Conservation (phyloP, 306 rosid genomes). For the Purshia tridentata region DNA sequence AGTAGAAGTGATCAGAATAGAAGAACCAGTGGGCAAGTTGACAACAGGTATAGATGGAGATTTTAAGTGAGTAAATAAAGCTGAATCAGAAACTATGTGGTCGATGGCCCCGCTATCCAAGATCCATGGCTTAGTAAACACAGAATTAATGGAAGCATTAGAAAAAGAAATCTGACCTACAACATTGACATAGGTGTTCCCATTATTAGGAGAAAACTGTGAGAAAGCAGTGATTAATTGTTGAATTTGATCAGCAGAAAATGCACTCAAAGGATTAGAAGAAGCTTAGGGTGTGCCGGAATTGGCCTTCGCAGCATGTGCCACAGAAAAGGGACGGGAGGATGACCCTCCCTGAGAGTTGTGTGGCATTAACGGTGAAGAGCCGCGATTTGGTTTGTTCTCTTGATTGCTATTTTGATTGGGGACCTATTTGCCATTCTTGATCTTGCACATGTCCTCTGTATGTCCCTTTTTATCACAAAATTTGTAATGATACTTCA, state of each 20-base stretch:
- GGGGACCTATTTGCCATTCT: not conserved
- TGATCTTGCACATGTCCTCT: not conserved
- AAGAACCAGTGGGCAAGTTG: constrained; percentile 11
- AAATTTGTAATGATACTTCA: not conserved
- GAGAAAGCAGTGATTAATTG: too few relatives aligned
- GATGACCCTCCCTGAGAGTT: too few relatives aligned
- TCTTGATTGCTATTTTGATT: not conserved
- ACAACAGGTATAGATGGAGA: not conserved
- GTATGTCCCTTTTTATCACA: not conserved
- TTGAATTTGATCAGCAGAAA: too few relatives aligned
- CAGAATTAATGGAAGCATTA: constrained; percentile 3
- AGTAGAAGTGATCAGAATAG: not conserved
- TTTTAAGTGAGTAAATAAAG: not conserved
- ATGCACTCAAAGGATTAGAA: too few relatives aligned
- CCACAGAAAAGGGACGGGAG: too few relatives aligned
- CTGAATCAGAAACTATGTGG: constrained; percentile 10
- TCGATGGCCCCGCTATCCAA: not conserved
- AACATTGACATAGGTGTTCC: too few relatives aligned
- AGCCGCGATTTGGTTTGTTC: too few relatives aligned
- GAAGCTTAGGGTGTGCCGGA: too few relatives aligned
- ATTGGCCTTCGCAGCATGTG: too few relatives aligned
- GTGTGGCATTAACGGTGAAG: too few relatives aligned
- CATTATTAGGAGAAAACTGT: too few relatives aligned
- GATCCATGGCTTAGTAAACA: not conserved
- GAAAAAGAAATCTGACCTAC: not conserved